phyloP scores from a whole-genome alignment of 2,329 filamentous ascomycete genomes.

The Apiospora sp. region DNA sequence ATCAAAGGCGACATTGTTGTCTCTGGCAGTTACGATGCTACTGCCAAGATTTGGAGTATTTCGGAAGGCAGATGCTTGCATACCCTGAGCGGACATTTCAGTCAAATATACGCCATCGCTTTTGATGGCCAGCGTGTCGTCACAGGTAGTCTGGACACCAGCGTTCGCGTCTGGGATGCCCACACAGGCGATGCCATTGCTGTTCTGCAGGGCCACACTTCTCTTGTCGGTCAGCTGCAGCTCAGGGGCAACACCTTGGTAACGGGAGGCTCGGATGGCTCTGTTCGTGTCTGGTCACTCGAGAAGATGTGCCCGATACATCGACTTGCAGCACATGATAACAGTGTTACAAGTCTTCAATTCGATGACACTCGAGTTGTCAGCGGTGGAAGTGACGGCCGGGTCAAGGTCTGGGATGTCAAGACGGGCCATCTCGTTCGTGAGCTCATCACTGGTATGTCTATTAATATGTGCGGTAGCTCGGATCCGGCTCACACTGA shows the following conservation, averaged over 20 bases:
- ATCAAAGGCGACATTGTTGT: conserved; percentile 97
- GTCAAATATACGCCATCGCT: conserved; percentile 97
- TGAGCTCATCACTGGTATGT: conserved; percentile 74
- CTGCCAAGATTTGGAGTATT: conserved; percentile 96
- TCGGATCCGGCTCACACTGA: conserved; percentile 6
- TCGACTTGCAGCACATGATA: conserved; percentile 93
- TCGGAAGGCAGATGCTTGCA: conserved; percentile 92
- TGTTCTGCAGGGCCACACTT: conserved; percentile 95
- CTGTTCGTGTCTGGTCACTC: conserved; percentile 94
- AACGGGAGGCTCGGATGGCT: conserved; percentile 94
- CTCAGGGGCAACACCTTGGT: conserved; percentile 95
- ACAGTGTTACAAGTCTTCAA: conserved; percentile 96
- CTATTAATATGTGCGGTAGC: neutral
- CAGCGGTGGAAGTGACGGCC: conserved; percentile 94
- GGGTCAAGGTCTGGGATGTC: conserved; percentile 98
- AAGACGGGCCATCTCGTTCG: conserved; percentile 90
- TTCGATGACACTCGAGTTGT: conserved; percentile 97
- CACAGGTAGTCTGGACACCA: conserved; percentile 95
- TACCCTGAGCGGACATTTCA: conserved; percentile 93
- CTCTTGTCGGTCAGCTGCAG: conserved; percentile 93
- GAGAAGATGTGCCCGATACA: conserved; percentile 92
- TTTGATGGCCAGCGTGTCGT: conserved; percentile 95
- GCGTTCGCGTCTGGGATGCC: conserved; percentile 96
- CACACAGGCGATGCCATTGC: conserved; percentile 86
- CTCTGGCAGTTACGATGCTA: conserved; percentile 98